phyloP scores from a whole-genome alignment of 106 monocot genomes.

The Xerophyta viscosa region DNA sequence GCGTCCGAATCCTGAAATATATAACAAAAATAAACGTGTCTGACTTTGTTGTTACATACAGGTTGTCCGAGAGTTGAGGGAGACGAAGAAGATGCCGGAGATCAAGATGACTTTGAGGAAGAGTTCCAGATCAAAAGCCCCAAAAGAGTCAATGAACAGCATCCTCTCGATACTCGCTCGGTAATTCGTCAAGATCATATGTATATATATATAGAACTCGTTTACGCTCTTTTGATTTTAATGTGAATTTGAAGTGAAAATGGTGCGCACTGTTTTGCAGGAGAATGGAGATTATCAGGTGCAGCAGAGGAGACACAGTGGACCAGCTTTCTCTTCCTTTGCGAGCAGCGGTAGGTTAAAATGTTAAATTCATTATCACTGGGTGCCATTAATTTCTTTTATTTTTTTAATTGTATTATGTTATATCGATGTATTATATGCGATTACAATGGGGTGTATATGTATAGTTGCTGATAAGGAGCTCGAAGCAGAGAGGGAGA shows the following conservation, averaged over 20 bases:
- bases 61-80: slow-evolving; percentile 66
- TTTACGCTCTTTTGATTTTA: too few species aligned
- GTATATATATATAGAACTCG: too few species aligned
- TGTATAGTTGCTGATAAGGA: slow-evolving; percentile 56
- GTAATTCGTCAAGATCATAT: too few species aligned
- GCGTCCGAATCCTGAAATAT: too few species aligned
- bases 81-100: slow-evolving; percentile 59
- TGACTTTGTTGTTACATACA: slow-evolving; percentile 13
- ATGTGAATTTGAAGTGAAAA: too few species aligned
- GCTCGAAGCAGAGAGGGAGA: slow-evolving; percentile 55
- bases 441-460: too few species aligned
- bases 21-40: too few species aligned
- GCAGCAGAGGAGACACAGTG: slow-evolving; percentile 34
- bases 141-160: slow-evolving; percentile 14
- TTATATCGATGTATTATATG: too few species aligned
- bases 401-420: not conserved
- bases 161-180: slow-evolving; percentile 24
- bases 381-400: too few species aligned
- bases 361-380: too few species aligned
- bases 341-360: slow-evolving; percentile 42
- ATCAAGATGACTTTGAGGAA: slow-evolving; percentile 57
- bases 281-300: slow-evolving; percentile 42
- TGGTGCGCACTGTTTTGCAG: slow-evolving; percentile 11
- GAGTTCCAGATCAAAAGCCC: slow-evolving; percentile 55
- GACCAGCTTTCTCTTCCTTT: slow-evolving; percentile 41